Evolutionary conservation across 768 basidiomycete species (phyloP).

Genomic region (Favolaschia claudopus): DNA sequence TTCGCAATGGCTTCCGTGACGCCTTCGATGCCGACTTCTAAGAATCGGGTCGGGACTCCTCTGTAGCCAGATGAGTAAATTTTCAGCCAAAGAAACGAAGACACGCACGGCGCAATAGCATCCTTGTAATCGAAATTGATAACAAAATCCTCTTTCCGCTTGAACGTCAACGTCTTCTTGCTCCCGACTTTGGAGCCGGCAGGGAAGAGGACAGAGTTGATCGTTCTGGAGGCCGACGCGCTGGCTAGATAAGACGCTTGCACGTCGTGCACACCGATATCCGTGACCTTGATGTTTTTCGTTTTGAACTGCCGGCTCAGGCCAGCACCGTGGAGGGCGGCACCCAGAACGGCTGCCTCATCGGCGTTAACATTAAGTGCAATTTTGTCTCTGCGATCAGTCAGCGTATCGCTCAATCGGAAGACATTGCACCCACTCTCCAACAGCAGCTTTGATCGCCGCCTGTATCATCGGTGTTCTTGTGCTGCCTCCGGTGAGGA

Average conservation of each 20-base stretch:
- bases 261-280: slow-evolving; percentile 77
- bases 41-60: slow-evolving; percentile 76
- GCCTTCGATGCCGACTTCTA: slow-evolving; percentile 76
- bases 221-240: slow-evolving; percentile 64
- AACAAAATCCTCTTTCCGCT: slow-evolving; percentile 83
- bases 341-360: slow-evolving; percentile 92
- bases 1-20: slow-evolving; percentile 82
- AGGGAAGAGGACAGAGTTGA: slow-evolving; percentile 81
- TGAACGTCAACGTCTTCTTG: slow-evolving; percentile 88
- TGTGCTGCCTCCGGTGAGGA: slow-evolving; percentile 91
- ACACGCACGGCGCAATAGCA: slow-evolving; percentile 63
- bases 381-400: slow-evolving; percentile 69
- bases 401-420: slow-evolving; percentile 3
- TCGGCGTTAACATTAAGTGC: slow-evolving; percentile 97
- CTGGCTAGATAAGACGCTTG: slow-evolving; percentile 82
- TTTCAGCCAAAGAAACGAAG: neutral
- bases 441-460: slow-evolving; percentile 79
- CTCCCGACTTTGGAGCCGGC: slow-evolving; percentile 77
- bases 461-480: slow-evolving; percentile 92
- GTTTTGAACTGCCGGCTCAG: slow-evolving; percentile 93
- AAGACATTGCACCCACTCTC: slow-evolving; percentile 62
- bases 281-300: slow-evolving; percentile 88
- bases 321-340: slow-evolving; percentile 90
- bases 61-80: slow-evolving; percentile 41
- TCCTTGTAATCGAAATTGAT: slow-evolving; percentile 82